These are phyloP conservation scores for Vaccinium myrtillus DNA, from an alignment of 148 eudicot species.

Conservation along the genomic window DNA sequence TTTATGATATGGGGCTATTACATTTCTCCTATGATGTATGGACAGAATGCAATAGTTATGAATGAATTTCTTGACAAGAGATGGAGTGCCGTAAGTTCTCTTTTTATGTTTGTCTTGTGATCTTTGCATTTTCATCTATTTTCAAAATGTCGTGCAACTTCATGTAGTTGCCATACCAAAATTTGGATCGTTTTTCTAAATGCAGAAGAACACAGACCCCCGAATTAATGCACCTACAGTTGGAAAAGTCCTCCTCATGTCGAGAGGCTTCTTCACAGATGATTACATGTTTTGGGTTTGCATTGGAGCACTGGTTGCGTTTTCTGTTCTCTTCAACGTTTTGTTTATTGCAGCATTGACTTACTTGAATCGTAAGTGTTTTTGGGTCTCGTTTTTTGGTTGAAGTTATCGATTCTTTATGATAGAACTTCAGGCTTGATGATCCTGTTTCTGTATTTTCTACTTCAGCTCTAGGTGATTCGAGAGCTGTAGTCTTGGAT, in stretches of 20 bases:
- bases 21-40: constrained; percentile 75
- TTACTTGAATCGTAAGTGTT: constrained; percentile 54
- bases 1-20: constrained; percentile 81
- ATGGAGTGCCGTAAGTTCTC: constrained; percentile 58
- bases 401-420: neutral
- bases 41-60: constrained; percentile 67
- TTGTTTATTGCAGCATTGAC: constrained; percentile 53
- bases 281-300: constrained; percentile 69
- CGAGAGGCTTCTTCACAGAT: constrained; percentile 61
- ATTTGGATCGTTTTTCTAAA: constrained; percentile 6
- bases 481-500: constrained; percentile 35
- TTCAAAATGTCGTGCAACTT: neutral
- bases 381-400: neutral
- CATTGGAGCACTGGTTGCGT: constrained; percentile 61
- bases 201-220: constrained; percentile 66
- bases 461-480: constrained; percentile 55
- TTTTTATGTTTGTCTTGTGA: constrained; percentile 4
- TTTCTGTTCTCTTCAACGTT: constrained; percentile 62
- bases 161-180: neutral
- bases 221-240: constrained; percentile 57
- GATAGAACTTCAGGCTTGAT: neutral
- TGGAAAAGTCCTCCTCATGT: constrained; percentile 59
- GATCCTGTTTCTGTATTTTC: neutral
- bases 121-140: neutral
- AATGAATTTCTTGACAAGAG: constrained; percentile 75